Percentiles rank a stretch among this genome's conserved stretches.
phyloP scores from a whole-genome alignment of 805 yeast species.

The Starmerella stigmatis region DNA sequence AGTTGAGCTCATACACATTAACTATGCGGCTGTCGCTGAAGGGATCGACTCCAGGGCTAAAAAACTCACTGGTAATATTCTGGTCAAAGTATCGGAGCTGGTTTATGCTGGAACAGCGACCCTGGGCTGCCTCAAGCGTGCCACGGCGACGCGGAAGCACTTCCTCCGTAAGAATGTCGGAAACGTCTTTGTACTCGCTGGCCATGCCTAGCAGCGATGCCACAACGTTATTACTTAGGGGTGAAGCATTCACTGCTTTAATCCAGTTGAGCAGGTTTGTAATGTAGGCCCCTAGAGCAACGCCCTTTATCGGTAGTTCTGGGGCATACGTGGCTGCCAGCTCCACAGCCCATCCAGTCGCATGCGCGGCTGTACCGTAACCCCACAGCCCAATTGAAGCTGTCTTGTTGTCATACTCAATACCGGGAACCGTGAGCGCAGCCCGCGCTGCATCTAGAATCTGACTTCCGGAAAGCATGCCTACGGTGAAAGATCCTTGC shows the following conservation, averaged over 20 bases:
- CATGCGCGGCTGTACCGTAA: conserved; percentile 26
- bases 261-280: conserved; percentile 22
- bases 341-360: conserved; percentile 27
- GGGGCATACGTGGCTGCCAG: conserved; percentile 23
- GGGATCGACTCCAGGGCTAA: conserved; percentile 18
- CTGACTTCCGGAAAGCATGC: conserved; percentile 24
- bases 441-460: conserved; percentile 29
- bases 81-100: conserved; percentile 14
- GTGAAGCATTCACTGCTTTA: conserved; percentile 18
- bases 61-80: conserved; percentile 20
- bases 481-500: conserved; percentile 22
- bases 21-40: conserved; percentile 12
- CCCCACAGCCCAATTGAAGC: conserved; percentile 25
- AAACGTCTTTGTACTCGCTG: conserved; percentile 24
- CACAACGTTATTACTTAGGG: conserved; percentile 24
- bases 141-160: conserved; percentile 12
- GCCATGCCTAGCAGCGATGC: conserved; percentile 27
- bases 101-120: conserved; percentile 19
- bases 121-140: conserved; percentile 16
- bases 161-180: conserved; percentile 13
- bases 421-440: conserved; percentile 9
- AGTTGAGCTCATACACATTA: conserved; percentile 19
- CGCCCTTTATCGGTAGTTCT: conserved; percentile 22
- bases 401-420: conserved; percentile 14
- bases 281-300: conserved; percentile 24